These are phyloP conservation scores for Sindora glabra DNA, from an alignment of 306 rosid species.

Conservation along the genomic window DNA sequence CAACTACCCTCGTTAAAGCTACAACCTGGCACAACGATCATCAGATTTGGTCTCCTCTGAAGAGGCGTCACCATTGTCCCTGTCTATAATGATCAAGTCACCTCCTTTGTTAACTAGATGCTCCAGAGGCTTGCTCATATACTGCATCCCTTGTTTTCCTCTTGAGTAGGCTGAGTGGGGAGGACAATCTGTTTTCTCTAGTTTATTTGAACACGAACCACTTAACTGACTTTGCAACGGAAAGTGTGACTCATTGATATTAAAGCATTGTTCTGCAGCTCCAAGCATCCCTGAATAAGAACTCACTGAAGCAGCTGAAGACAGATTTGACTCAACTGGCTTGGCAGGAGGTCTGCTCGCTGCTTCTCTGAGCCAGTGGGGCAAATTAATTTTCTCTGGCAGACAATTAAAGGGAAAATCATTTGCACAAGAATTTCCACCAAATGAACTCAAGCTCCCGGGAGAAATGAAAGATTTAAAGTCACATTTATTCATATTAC, in stretches of 20 bases:
- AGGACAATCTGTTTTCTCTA: constrained; percentile 16
- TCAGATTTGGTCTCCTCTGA: constrained; percentile 74
- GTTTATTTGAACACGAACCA: constrained; percentile 21
- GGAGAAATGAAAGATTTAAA: constrained; percentile 18
- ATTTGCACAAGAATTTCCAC: constrained; percentile 17
- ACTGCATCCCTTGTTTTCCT: constrained; percentile 21
- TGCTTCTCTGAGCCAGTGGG: constrained; percentile 62
- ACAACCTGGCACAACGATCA: constrained; percentile 32
- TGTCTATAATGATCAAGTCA: constrained; percentile 39
- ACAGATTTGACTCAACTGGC: constrained; percentile 8
- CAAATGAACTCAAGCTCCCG: constrained; percentile 17
- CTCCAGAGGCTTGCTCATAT: constrained; percentile 23
- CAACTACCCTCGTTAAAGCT: constrained; percentile 15
- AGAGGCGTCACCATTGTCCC: constrained; percentile 51
- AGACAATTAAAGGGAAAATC: constrained; percentile 21
- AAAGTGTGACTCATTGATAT: constrained; percentile 14
- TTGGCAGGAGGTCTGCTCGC: constrained; percentile 22
- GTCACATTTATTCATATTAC: constrained; percentile 18
- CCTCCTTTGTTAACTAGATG: constrained; percentile 15
- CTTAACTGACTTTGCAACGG: constrained; percentile 17
- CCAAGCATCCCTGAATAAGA: constrained; percentile 20
- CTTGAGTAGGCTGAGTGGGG: constrained; percentile 25
- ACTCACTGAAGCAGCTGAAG: constrained; percentile 13
- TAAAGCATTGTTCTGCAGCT: constrained; percentile 12
- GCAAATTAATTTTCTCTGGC: constrained; percentile 28